These are phyloP conservation scores for Priceomyces castillae DNA, from an alignment of 805 yeast genomes.

Conservation along the genomic window DNA sequence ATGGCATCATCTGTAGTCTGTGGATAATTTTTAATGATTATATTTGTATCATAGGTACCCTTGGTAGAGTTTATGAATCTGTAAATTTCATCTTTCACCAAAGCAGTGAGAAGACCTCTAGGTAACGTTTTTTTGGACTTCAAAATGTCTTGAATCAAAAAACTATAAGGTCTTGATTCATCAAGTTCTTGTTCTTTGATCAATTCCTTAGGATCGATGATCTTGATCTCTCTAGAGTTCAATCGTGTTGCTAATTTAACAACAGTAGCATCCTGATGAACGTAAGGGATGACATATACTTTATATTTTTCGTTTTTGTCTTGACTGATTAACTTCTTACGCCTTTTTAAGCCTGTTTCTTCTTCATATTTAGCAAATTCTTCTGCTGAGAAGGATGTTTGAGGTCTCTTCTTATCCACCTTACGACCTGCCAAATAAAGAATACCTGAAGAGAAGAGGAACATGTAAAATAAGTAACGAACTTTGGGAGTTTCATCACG, in stretches of 20 bases:
- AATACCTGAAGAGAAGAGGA: constrained; percentile 29
- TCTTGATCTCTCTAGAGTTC: constrained; percentile 26
- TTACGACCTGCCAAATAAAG: constrained; percentile 29
- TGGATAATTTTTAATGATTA: constrained; percentile 59
- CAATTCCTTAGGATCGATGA: constrained; percentile 52
- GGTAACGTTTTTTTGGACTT: constrained; percentile 29
- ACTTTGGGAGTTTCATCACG: constrained; percentile 26
- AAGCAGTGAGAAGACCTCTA: constrained; percentile 50
- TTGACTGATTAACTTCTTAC: constrained; percentile 40
- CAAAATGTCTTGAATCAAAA: constrained; percentile 47
- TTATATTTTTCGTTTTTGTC: constrained; percentile 39
- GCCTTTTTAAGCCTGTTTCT: constrained; percentile 51
- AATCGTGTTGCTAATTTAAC: constrained; percentile 18
- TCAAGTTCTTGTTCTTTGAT: constrained; percentile 45
- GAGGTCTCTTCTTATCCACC: constrained; percentile 28
- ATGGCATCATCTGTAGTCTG: constrained; percentile 62
- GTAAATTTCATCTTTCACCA: constrained; percentile 39
- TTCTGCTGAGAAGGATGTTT: constrained; percentile 44
- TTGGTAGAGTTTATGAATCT: constrained; percentile 34
- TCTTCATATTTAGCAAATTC: constrained; percentile 50
- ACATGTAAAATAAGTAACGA: constrained; percentile 36
- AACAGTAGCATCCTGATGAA: constrained; percentile 17
- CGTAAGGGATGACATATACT: constrained; percentile 39
- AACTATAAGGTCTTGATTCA: constrained; percentile 47
- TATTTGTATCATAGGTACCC: constrained; percentile 42